Evolutionary conservation across 2,329 filamentous ascomycete species (phyloP).

Genomic region (Neopestalotiopsis rosae): DNA sequence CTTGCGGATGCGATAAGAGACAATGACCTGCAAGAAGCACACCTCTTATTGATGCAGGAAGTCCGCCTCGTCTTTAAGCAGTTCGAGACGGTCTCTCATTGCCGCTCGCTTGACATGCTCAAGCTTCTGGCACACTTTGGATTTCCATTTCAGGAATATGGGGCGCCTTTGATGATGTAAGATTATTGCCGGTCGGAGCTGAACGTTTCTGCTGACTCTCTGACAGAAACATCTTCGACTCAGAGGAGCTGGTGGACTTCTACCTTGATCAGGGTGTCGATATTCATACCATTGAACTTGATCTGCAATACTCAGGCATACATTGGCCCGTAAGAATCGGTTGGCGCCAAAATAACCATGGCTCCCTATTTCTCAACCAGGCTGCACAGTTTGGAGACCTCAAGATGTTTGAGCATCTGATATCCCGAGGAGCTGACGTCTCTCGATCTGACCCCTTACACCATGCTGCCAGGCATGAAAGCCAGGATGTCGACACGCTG

Average conservation of each 20-base stretch:
- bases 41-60: background rate
- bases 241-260: background rate
- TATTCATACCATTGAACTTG: background rate
- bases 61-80: background rate
- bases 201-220: background rate
- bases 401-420: background rate
- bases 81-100: background rate
- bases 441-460: background rate
- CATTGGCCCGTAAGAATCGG: background rate
- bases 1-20: background rate
- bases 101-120: background rate
- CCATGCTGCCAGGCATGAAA: background rate
- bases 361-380: background rate
- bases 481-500: background rate
- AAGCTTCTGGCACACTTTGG: background rate
- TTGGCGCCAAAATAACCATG: too few relatives aligned
- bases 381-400: background rate
- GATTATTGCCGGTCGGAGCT: background rate
- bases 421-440: background rate
- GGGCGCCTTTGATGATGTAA: background rate
- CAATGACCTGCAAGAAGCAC: background rate
- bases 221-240: background rate
- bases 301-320: background rate
- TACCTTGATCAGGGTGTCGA: background rate
- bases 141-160: background rate